Evolutionary conservation across 257 asterid species (phyloP).

Genomic region (Solanum acaule): DNA sequence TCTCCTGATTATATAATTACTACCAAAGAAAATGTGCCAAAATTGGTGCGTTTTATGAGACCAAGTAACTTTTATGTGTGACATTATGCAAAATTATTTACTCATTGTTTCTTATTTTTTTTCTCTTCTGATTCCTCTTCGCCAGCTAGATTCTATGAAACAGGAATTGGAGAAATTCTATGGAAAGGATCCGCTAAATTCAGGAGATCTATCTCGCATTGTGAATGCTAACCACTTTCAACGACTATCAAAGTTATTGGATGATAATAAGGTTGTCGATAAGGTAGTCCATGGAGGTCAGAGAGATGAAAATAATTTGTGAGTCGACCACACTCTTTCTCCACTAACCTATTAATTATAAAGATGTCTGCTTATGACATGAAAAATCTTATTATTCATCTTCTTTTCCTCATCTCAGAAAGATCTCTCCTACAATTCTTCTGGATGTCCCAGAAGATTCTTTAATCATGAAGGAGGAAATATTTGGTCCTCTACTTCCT

Average conservation of each 20-base stretch:
- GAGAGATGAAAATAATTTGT: constrained; percentile 53
- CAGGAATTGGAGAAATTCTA: constrained; percentile 63
- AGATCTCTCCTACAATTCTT: constrained; percentile 72
- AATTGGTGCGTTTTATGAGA: constrained; percentile 35
- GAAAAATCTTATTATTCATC: neutral
- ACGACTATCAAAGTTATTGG: constrained; percentile 51
- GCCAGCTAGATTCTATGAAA: constrained; percentile 52
- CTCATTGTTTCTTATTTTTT: constrained; percentile 1
- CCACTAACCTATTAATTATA: neutral
- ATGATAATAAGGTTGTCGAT: constrained; percentile 63
- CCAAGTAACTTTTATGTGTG: neutral
- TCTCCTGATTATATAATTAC: constrained; percentile 83
- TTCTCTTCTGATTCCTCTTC: neutral
- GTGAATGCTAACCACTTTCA: constrained; percentile 59
- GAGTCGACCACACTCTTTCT: constrained; percentile 28
- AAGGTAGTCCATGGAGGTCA: constrained; percentile 86
- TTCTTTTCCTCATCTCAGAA: constrained; percentile 28
- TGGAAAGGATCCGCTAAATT: constrained; percentile 67
- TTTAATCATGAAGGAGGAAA: constrained; percentile 74
- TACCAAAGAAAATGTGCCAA: constrained; percentile 52
- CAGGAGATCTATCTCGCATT: constrained; percentile 69
- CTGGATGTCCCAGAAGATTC: constrained; percentile 74
- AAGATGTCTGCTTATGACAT: neutral
- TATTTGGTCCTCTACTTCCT: constrained; percentile 88
- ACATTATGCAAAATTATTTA: neutral